These are phyloP conservation scores for Trypethelium eluteriae DNA, from an alignment of 495 filamentous ascomycete species.

Conservation along the genomic window DNA sequence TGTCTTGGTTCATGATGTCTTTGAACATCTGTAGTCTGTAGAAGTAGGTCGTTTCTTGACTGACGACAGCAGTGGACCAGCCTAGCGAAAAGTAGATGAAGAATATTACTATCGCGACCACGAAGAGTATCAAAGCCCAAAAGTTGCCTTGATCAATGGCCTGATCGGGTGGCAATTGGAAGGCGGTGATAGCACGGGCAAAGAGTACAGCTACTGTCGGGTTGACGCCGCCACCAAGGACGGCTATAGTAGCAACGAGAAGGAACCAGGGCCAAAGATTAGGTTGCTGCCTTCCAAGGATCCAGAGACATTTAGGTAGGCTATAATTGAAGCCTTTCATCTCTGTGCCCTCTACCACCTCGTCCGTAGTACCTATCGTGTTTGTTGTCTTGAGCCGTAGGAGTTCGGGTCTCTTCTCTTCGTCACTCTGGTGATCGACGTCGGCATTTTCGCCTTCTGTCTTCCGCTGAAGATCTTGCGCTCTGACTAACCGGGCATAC, in stretches of 20 bases:
- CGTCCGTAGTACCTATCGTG: neutral
- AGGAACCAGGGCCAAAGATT: slow-evolving; percentile 12
- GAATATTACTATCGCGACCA: slow-evolving; percentile 46
- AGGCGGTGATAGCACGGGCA: slow-evolving; percentile 8
- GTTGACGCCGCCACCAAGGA: slow-evolving; percentile 21
- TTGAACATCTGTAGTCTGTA: slow-evolving; percentile 56
- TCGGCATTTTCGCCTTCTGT: neutral
- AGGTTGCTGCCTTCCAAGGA: slow-evolving; percentile 9
- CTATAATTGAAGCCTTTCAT: slow-evolving; percentile 13
- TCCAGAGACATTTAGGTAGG: slow-evolving; percentile 9
- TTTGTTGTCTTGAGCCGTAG: slow-evolving; percentile 3
- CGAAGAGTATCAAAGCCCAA: slow-evolving; percentile 61
- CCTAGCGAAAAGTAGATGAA: slow-evolving; percentile 48
- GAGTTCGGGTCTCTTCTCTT: slow-evolving; percentile 7
- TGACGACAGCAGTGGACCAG: slow-evolving; percentile 38
- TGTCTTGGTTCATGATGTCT: slow-evolving; percentile 23
- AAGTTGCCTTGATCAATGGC: slow-evolving; percentile 38
- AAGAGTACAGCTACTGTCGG: slow-evolving; percentile 11
- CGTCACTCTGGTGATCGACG: neutral
- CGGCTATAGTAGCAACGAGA: neutral
- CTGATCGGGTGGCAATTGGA: slow-evolving; percentile 5
- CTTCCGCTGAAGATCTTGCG: slow-evolving; percentile 24
- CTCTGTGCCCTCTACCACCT: neutral
- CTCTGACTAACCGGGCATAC: slow-evolving; percentile 29
- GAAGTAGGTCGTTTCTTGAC: slow-evolving; percentile 30